A percentile compares a stretch with the other conserved stretches of the same genome.
Evolutionary conservation across 257 asterid genomes (phyloP).

Genomic region (Anisodus acutangulus): DNA sequence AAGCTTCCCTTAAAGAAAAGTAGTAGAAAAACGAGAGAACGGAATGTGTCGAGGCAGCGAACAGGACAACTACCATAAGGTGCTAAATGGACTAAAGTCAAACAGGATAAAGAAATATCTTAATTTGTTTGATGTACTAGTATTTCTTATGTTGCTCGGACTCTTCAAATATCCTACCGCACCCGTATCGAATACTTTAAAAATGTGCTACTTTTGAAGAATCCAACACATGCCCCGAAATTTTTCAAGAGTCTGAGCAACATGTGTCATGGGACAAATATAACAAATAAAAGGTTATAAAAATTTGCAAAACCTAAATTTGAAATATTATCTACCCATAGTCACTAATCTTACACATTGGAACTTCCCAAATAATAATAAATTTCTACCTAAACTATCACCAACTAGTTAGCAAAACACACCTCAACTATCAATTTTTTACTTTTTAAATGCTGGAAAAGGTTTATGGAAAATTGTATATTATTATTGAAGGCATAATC

Average conservation of each 20-base stretch:
- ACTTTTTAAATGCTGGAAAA: too few species aligned
- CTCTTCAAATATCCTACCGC: too few species aligned
- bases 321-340: not conserved
- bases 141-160: too few species aligned
- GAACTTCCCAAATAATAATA: not conserved
- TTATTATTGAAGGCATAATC: not conserved
- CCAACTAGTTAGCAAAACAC: too few species aligned
- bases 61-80: not conserved
- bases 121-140: too few species aligned
- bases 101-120: not conserved
- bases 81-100: not conserved
- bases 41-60: not conserved
- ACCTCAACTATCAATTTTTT: too few species aligned
- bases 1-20: not conserved
- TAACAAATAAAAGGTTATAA: not conserved
- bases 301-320: not conserved
- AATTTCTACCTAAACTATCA: too few species aligned
- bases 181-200: too few species aligned
- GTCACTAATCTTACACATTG: not conserved
- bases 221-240: not conserved
- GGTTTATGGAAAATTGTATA: not conserved
- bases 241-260: not conserved
- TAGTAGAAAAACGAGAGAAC: not conserved
- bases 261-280: not conserved
- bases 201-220: too few species aligned